Evolutionary conservation across 495 filamentous ascomycete species (phyloP).

Genomic region (Penicillium crystallinum): DNA sequence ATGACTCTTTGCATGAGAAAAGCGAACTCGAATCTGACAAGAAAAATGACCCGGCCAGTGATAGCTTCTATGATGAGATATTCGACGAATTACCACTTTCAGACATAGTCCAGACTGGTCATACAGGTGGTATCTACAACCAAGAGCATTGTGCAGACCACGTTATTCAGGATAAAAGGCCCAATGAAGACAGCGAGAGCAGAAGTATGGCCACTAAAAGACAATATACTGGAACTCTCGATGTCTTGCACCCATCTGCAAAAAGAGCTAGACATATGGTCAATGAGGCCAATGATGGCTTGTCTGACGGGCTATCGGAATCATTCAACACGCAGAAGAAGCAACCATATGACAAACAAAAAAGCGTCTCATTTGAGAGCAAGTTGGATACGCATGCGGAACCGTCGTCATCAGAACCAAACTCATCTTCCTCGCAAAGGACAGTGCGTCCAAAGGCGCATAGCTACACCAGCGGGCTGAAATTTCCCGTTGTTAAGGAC

Average conservation of each 20-base stretch:
- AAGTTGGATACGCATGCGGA: background rate
- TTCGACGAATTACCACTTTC: slow-evolving; percentile 19
- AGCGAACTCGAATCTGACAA: background rate
- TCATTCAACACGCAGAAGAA: background rate
- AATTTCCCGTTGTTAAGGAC: slow-evolving; percentile 77
- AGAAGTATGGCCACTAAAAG: slow-evolving; percentile 8
- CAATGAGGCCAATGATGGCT: slow-evolving; percentile 1
- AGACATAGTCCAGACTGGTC: background rate
- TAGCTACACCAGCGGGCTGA: slow-evolving; percentile 36
- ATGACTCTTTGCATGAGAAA: background rate
- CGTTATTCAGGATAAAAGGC: background rate
- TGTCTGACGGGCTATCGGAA: background rate
- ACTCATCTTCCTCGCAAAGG: slow-evolving; percentile 24
- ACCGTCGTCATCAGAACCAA: slow-evolving; percentile 14
- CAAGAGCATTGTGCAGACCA: background rate
- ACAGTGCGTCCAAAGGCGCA: slow-evolving; percentile 22
- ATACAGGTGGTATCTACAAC: slow-evolving; percentile 5
- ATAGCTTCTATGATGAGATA: slow-evolving; percentile 26
- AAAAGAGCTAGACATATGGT: slow-evolving; percentile 31
- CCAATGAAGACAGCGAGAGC: background rate
- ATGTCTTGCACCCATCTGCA: background rate
- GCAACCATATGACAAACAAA: background rate
- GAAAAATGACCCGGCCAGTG: background rate
- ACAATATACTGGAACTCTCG: slow-evolving; percentile 1
- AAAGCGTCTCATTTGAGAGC: slow-evolving; percentile 1